Conservation (phyloP, 2,329 filamentous ascomycete species). For the Paraphoma chrysanthemicola region DNA sequence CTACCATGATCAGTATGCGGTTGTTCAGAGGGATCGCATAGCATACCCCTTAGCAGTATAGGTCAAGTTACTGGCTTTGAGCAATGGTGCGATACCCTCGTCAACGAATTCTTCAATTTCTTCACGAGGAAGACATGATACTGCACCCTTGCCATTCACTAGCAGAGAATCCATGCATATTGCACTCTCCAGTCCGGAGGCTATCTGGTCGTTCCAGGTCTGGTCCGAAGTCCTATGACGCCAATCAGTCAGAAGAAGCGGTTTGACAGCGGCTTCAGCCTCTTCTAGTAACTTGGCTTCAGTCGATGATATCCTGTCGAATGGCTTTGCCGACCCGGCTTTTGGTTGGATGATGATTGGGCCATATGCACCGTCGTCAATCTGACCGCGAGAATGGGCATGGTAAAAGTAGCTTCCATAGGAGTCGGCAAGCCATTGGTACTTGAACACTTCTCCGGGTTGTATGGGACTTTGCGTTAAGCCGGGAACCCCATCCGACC, state of each 20-base stretch:
- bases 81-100: slow-evolving; percentile 32
- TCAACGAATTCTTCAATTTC: slow-evolving; percentile 53
- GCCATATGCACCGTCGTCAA: slow-evolving; percentile 67
- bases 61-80: slow-evolving; percentile 47
- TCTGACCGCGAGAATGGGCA: slow-evolving; percentile 61
- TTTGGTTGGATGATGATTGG: slow-evolving; percentile 58
- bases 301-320: slow-evolving; percentile 54
- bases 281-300: slow-evolving; percentile 55
- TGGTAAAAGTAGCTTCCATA: slow-evolving; percentile 70
- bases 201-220: slow-evolving; percentile 53
- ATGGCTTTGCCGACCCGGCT: slow-evolving; percentile 54
- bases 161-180: slow-evolving; percentile 67
- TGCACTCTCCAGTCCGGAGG: slow-evolving; percentile 56
- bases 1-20: slow-evolving; percentile 5
- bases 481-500: slow-evolving; percentile 68
- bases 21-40: too few species aligned
- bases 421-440: slow-evolving; percentile 63
- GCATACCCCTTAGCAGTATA: slow-evolving; percentile 48
- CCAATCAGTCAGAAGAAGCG: slow-evolving; percentile 65
- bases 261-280: slow-evolving; percentile 57
- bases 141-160: slow-evolving; percentile 67
- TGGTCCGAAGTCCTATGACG: slow-evolving; percentile 61
- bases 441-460: slow-evolving; percentile 58
- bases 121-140: slow-evolving; percentile 58
- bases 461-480: slow-evolving; percentile 62